phyloP scores from a whole-genome alignment of 2,329 filamentous ascomycete species.

The Alternaria triticina region DNA sequence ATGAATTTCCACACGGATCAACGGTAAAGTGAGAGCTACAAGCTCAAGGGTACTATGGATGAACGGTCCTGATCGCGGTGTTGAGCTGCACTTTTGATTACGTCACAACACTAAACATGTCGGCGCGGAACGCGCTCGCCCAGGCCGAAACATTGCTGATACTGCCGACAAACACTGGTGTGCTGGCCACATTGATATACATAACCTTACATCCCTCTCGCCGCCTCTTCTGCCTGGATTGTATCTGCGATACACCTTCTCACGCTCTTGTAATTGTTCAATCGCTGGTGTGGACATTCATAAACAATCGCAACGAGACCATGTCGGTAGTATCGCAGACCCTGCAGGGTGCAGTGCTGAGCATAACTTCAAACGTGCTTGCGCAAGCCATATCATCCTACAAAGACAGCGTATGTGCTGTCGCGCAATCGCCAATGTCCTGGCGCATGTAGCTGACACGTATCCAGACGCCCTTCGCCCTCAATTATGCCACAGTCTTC shows the following conservation, averaged over 20 bases:
- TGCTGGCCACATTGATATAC: slow-evolving; percentile 13
- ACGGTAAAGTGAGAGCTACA: neutral
- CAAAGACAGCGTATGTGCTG: slow-evolving; percentile 60
- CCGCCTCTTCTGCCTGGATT: neutral
- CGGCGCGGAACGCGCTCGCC: slow-evolving; percentile 8
- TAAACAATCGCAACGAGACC: slow-evolving; percentile 5
- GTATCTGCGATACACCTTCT: neutral
- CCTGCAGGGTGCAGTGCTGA: slow-evolving; percentile 69
- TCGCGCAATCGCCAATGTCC: neutral
- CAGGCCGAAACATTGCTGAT: slow-evolving; percentile 12
- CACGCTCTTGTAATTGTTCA: neutral
- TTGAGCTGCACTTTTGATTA: slow-evolving; percentile 15
- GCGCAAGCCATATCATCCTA: slow-evolving; percentile 74
- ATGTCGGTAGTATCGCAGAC: slow-evolving; percentile 48
- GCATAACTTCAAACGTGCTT: slow-evolving; percentile 72
- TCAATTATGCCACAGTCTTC: slow-evolving; percentile 72
- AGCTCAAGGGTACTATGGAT: neutral
- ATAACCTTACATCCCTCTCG: neutral
- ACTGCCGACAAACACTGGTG: slow-evolving; percentile 2
- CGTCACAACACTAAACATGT: slow-evolving; percentile 1
- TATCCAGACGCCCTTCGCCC: slow-evolving; percentile 61
- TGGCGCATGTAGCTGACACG: slow-evolving; percentile 10
- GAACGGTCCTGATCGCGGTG: slow-evolving; percentile 2
- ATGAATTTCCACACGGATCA: neutral
- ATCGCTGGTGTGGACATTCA: neutral